Conservation (phyloP, 129 eudicot genomes). For the Saposhnikovia divaricata region DNA sequence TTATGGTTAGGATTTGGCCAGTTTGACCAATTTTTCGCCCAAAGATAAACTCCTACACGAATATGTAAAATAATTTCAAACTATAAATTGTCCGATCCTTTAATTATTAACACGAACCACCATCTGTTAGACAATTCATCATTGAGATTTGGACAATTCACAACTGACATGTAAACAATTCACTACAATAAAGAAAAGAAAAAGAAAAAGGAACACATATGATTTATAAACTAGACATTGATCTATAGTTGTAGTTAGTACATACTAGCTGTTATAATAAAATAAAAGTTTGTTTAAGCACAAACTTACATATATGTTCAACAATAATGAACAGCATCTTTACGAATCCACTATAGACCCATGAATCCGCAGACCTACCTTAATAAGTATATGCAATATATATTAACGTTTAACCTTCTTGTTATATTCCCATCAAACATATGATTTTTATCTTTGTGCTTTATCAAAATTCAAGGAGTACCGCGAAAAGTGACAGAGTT, state of each 20-base stretch:
- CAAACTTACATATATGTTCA: background rate
- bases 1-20: too few species aligned
- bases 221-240: background rate
- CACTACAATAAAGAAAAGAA: background rate
- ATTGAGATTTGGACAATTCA: slow-evolving; percentile 1
- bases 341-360: background rate
- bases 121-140: background rate
- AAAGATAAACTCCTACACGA: too few species aligned
- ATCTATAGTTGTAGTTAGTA: background rate
- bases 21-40: too few species aligned
- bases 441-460: background rate
- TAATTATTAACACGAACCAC: background rate
- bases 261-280: background rate
- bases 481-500: background rate
- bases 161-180: background rate
- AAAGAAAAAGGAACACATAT: background rate
- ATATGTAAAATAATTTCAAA: background rate
- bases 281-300: background rate
- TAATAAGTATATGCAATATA: background rate
- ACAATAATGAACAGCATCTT: background rate
- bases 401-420: background rate
- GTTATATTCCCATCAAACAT: background rate
- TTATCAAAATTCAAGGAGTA: background rate
- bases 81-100: background rate
- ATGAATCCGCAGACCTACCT: slow-evolving; percentile 4